Conservation (phyloP, 352 stramenopile species). For the Globisporangium apiculatum region DNA sequence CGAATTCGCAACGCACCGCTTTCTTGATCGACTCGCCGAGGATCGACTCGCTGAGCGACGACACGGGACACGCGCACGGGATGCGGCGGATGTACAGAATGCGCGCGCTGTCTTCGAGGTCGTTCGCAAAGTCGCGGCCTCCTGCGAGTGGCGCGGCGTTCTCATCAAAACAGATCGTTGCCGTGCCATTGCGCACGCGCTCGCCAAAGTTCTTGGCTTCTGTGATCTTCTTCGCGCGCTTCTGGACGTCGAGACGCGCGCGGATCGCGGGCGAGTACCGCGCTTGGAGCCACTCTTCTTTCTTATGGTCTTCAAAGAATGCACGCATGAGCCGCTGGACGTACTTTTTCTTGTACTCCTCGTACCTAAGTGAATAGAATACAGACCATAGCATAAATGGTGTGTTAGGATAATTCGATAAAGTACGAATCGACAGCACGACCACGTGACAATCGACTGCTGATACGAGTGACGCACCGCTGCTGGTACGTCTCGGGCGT, state of each 20-base stretch:
- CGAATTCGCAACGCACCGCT: constrained; percentile 30
- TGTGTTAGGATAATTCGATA: background rate
- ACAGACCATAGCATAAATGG: background rate
- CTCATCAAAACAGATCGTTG: constrained; percentile 66
- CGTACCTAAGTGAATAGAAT: constrained; percentile 28
- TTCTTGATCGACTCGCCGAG: constrained; percentile 80
- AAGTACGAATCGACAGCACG: background rate
- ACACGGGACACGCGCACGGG: constrained; percentile 65
- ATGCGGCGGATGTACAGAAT: constrained; percentile 79
- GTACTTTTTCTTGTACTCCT: constrained; percentile 88
- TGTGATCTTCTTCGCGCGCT: constrained; percentile 55
- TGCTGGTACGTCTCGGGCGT: constrained; percentile 80
- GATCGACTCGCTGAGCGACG: constrained; percentile 54
- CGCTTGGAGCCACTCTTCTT: constrained; percentile 83
- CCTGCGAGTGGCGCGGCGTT: constrained; percentile 23
- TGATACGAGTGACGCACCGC: constrained; percentile 13
- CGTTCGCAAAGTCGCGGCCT: constrained; percentile 58
- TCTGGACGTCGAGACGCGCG: constrained; percentile 54
- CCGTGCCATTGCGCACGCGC: constrained; percentile 38
- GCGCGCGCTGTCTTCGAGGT: constrained; percentile 67
- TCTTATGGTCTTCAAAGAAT: constrained; percentile 85
- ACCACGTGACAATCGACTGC: background rate
- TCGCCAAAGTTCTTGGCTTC: constrained; percentile 75
- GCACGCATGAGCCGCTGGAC: constrained; percentile 63
- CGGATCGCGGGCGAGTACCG: constrained; percentile 76